Evolutionary conservation across 2,329 filamentous ascomycete genomes (phyloP).

Genomic region (Claviceps capensis): DNA sequence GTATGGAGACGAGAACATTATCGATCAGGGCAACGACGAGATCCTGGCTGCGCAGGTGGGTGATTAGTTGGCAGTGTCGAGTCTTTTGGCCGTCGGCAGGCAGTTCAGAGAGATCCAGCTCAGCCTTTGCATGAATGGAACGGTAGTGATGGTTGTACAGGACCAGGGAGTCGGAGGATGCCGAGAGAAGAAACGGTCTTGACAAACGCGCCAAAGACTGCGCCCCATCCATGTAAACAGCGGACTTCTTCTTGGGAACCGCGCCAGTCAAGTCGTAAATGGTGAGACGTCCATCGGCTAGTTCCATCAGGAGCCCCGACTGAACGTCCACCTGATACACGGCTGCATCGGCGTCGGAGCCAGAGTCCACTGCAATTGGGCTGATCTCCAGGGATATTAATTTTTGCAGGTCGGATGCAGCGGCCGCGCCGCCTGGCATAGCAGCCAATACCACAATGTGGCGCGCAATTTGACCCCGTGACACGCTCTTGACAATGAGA

Average conservation of each 20-base stretch:
- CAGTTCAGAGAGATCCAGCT: constrained; percentile 30
- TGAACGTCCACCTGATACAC: constrained; percentile 46
- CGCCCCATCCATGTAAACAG: constrained; percentile 35
- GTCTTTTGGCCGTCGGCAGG: constrained; percentile 21
- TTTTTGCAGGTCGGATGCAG: constrained; percentile 18
- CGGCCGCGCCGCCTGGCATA: constrained; percentile 12
- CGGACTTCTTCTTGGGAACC: constrained; percentile 46
- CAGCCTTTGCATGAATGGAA: constrained; percentile 39
- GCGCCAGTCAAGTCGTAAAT: constrained; percentile 52
- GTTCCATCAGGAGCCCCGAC: constrained; percentile 49
- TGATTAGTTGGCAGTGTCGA: constrained; percentile 31
- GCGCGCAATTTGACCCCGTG: constrained; percentile 15
- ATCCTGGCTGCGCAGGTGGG: constrained; percentile 53
- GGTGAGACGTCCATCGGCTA: constrained; percentile 37
- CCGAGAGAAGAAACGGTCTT: constrained; percentile 49
- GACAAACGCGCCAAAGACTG: constrained; percentile 54
- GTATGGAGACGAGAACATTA: constrained; percentile 51
- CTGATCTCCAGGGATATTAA: constrained; percentile 27
- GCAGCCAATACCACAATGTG: constrained; percentile 22
- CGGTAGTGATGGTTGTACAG: constrained; percentile 59
- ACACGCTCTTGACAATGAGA: constrained; percentile 30
- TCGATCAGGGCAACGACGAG: constrained; percentile 52
- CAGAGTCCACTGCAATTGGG: constrained; percentile 18
- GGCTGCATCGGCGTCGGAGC: constrained; percentile 7
- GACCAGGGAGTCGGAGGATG: constrained; percentile 40